phyloP scores from a whole-genome alignment of 2,329 filamentous ascomycete species.

The Trichophyton mentagrophytes region DNA sequence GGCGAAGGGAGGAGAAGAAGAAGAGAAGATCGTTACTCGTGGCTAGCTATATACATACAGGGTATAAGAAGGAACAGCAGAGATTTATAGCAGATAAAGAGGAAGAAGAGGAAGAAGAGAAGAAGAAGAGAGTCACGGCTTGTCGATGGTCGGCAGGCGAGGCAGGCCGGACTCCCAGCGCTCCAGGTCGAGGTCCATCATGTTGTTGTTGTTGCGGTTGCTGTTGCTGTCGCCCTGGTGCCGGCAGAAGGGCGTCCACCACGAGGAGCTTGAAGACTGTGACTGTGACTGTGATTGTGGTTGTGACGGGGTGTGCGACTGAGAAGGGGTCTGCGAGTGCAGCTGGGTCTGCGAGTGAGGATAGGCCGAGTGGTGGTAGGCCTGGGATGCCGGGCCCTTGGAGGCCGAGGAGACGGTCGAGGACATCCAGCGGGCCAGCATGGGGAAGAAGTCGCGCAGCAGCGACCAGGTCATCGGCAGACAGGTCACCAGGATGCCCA shows the following conservation, averaged over 20 bases:
- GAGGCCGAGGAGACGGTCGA: neutral
- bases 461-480: conserved; percentile 41
- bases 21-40: too few species aligned
- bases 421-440: neutral
- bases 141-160: neutral
- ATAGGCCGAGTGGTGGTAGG: neutral
- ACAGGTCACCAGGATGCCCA: conserved; percentile 39
- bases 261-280: neutral
- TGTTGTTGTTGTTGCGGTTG: too few species aligned
- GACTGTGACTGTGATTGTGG: too few species aligned
- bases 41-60: too few species aligned
- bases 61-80: too few species aligned
- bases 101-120: neutral
- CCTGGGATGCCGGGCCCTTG: neutral
- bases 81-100: too few species aligned
- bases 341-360: too few species aligned
- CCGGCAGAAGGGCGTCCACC: neutral
- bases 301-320: too few species aligned
- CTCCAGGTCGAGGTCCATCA: neutral
- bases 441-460: conserved; percentile 36
- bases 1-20: too few species aligned
- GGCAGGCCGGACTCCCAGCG: neutral
- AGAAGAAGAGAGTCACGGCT: neutral
- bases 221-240: neutral
- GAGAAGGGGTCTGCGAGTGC: too few species aligned